Base-by-base conservation (phyloP, 176 grass and related monocot species). In the Triticum turgidum region DNA sequence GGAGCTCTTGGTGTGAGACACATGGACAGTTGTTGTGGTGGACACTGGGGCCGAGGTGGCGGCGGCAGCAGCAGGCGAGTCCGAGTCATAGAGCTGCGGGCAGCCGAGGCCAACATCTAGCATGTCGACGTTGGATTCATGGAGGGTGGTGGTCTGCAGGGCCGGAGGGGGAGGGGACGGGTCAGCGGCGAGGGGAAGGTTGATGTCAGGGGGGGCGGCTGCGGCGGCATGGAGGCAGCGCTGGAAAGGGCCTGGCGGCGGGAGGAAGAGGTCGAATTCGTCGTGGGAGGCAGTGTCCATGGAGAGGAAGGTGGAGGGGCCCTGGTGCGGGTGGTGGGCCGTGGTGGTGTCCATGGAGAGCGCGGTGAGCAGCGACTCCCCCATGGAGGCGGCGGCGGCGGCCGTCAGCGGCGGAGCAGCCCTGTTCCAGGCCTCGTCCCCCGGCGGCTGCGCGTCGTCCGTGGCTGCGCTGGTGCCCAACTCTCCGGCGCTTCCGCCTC, bases 341-440 rank as follows among this genome's bases (percentile, higher is more conserved):
- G 84, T 83, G 32, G 89, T 69, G 1, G 93, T 99, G 79, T 99
- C 97, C 89, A 99, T 99, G 82, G 97, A 99, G 87, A 99, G 86
- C 56, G 97, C 85, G 54, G 94, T 96, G 80, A 99, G 92, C 45
- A 99, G 90, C 86, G 97, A 87, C 91, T 96, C 97, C 63, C 90
- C 94, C 97, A 99, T 99, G 37, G 77, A 78, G 76, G 74, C 34
- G 73, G 34, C 85, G 37, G 65, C 82, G 76, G 74, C 52, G 65
- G 73, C 37, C 45, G 85, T 78, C 78, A 79, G 15, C 0, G 38
- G 38, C 12, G 62, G 79, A 30, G 39, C 78, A 66, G 24, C 45
- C 81, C 78, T 77, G 76, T 79, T 74, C 77, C 61, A 9, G 82
- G 62, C 54, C 89, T 84, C 82, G 73, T 65, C 61, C 65, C 66